These are phyloP conservation scores for Salix dunnii DNA, from an alignment of 345 rosid species.

Conservation along the genomic window DNA sequence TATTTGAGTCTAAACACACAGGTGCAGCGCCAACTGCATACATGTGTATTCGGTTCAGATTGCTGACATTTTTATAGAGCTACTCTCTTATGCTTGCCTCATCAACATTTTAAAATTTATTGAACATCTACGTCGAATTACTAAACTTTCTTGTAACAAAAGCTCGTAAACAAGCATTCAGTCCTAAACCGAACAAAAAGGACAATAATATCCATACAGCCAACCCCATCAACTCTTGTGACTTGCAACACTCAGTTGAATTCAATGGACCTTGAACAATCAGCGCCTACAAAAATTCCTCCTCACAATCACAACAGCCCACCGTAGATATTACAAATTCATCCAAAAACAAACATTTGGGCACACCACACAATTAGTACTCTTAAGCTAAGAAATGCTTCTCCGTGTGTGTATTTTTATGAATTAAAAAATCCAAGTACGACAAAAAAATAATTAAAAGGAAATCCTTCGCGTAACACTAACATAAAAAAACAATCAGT, in stretches of 20 bases:
- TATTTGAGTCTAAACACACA: background rate
- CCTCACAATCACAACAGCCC: background rate
- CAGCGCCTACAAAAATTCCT: background rate
- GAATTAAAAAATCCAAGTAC: background rate
- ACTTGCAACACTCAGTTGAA: background rate
- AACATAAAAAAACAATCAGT: background rate
- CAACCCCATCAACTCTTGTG: background rate
- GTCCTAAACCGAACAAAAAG: background rate
- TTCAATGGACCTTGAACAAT: background rate
- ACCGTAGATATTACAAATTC: background rate
- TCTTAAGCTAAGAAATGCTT: background rate
- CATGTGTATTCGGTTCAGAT: background rate
- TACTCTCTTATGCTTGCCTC: background rate
- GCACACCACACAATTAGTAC: background rate
- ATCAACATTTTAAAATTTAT: background rate
- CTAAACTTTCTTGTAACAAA: background rate
- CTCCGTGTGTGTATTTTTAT: background rate
- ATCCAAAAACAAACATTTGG: background rate
- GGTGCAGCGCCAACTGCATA: background rate
- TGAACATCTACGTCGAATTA: background rate
- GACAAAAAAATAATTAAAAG: background rate
- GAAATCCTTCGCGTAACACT: background rate
- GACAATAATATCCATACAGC: background rate
- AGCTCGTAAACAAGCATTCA: background rate
- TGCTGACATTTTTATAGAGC: background rate